phyloP scores from a whole-genome alignment of 352 stramenopile species.

The Globisporangium carolinianum region DNA sequence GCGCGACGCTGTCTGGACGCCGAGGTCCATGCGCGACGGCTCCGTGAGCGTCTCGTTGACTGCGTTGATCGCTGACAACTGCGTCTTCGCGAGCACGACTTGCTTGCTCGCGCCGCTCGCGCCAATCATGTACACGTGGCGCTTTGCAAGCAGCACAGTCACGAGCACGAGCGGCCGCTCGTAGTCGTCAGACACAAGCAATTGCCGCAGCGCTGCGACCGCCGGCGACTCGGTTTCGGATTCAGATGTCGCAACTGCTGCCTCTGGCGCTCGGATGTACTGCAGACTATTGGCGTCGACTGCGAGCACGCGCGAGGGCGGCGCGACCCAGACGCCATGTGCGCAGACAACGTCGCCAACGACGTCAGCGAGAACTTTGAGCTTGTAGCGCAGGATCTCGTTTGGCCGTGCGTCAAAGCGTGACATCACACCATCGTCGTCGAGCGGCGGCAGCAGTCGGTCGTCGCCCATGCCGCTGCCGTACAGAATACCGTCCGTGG shows the following conservation, averaged over 20 bases:
- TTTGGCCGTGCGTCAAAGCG: conserved; percentile 52
- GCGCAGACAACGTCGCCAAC: conserved; percentile 50
- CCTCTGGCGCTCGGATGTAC: conserved; percentile 11
- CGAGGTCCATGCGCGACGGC: conserved; percentile 55
- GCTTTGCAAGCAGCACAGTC: conserved; percentile 35
- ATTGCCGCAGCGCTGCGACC: conserved; percentile 15
- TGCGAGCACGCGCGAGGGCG: conserved; percentile 15
- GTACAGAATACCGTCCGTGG: conserved; percentile 69
- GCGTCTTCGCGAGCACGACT: conserved; percentile 34
- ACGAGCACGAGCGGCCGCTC: conserved; percentile 23
- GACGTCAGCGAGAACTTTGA: conserved; percentile 59
- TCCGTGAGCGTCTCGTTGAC: conserved; percentile 68
- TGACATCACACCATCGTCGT: conserved; percentile 13
- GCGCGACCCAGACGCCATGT: conserved; percentile 55
- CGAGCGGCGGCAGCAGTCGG: conserved; percentile 22
- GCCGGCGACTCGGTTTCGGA: background rate
- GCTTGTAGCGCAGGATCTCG: conserved; percentile 67
- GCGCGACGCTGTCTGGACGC: conserved; percentile 22
- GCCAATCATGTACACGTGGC: conserved; percentile 54
- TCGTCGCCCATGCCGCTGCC: conserved; percentile 41
- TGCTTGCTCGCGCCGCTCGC: conserved; percentile 27
- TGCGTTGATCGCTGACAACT: conserved; percentile 40
- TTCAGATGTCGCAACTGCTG: background rate
- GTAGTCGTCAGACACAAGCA: conserved; percentile 32
- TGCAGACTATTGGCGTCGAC: conserved; percentile 17